These are phyloP conservation scores for Fusarium palustre DNA, from an alignment of 2,329 filamentous ascomycete species.

Conservation along the genomic window DNA sequence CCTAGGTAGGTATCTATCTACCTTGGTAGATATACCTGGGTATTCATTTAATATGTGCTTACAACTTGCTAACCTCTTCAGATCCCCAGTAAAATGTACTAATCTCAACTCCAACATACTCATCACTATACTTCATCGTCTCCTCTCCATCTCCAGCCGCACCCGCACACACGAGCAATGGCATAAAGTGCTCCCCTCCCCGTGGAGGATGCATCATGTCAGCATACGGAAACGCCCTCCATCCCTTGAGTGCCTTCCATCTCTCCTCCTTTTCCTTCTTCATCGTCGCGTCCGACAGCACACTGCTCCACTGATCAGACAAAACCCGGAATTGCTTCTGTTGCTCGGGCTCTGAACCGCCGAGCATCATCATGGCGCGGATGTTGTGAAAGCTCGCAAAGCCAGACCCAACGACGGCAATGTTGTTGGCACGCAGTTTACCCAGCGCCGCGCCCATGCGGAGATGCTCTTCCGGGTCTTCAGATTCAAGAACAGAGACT, in stretches of 20 bases:
- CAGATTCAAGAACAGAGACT: conserved; percentile 64
- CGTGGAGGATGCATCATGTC: conserved; percentile 66
- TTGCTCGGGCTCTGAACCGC: conserved; percentile 37
- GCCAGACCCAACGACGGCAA: conserved; percentile 71
- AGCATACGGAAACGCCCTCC: conserved; percentile 61
- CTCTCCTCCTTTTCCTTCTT: conserved; percentile 52
- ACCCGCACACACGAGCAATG: conserved; percentile 67
- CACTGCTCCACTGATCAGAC: conserved; percentile 59
- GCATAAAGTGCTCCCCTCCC: conserved; percentile 70
- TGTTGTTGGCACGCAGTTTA: conserved; percentile 61
- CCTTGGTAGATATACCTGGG: too few species aligned
- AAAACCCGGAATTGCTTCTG: conserved; percentile 43
- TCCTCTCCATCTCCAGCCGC: conserved; percentile 59
- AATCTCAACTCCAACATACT: conserved; percentile 62
- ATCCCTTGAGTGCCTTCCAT: conserved; percentile 56
- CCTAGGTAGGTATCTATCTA: too few species aligned
- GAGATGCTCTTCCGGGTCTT: conserved; percentile 62
- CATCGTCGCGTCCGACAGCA: conserved; percentile 56
- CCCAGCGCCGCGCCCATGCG: conserved; percentile 65
- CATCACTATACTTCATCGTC: conserved; percentile 61
- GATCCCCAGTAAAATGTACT: conserved; percentile 67
- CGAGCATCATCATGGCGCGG: conserved; percentile 57
- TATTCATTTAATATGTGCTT: not conserved
- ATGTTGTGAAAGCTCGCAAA: conserved; percentile 70
- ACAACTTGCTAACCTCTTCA: conserved; percentile 36